Percentiles rank a stretch among this genome's conserved stretches.
Evolutionary conservation across 108 stramenopile species (phyloP).

Genomic region (Bacterosira constricta): DNA sequence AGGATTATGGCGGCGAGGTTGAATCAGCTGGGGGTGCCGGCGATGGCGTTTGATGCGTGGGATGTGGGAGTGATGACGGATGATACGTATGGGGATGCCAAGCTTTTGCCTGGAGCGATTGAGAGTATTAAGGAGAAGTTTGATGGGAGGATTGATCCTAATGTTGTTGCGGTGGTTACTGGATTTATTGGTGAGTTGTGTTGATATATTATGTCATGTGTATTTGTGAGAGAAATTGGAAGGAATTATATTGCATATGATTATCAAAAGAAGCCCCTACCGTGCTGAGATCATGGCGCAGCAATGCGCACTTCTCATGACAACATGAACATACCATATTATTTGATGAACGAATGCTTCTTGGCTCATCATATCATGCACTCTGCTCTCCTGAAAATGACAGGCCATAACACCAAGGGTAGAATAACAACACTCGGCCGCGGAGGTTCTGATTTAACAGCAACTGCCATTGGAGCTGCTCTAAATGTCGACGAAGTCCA

Average conservation of each 20-base stretch:
- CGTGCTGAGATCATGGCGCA: conserved; percentile 18
- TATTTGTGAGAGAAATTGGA: neutral
- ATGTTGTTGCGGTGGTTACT: conserved; percentile 94
- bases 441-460: conserved; percentile 95
- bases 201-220: neutral
- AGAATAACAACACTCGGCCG: conserved; percentile 95
- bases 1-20: conserved; percentile 92
- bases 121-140: conserved; percentile 67
- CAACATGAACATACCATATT: too few species aligned
- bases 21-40: conserved; percentile 94
- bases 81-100: conserved; percentile 91
- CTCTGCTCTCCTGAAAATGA: neutral
- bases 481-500: conserved; percentile 89
- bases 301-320: conserved; percentile 35
- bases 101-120: conserved; percentile 67
- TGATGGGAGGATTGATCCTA: conserved; percentile 68
- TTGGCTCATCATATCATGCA: neutral
- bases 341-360: too few species aligned
- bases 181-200: conserved; percentile 84
- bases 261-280: conserved; percentile 28
- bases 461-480: conserved; percentile 92
- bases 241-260: conserved; percentile 13
- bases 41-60: conserved; percentile 95
- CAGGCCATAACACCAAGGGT: conserved; percentile 76
- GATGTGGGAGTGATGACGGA: conserved; percentile 91